These are phyloP conservation scores for Neonectria ditissima DNA, from an alignment of 2,329 filamentous ascomycete genomes.

Conservation along the genomic window DNA sequence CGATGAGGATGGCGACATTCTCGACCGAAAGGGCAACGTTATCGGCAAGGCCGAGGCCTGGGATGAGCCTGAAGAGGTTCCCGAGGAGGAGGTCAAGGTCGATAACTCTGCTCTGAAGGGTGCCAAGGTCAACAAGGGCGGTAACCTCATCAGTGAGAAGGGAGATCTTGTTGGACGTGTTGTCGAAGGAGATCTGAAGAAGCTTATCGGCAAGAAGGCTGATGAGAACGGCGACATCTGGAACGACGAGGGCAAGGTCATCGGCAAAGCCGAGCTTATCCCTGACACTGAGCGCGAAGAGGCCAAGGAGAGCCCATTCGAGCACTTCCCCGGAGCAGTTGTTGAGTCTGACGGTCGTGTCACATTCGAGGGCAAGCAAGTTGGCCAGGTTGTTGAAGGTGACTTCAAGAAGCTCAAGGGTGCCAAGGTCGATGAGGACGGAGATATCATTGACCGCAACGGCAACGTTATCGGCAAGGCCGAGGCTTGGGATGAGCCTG, in stretches of 20 bases:
- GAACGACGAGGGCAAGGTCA: constrained; percentile 75
- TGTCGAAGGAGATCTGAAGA: constrained; percentile 71
- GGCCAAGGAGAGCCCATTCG: constrained; percentile 63
- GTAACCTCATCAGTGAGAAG: constrained; percentile 67
- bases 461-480: constrained; percentile 76
- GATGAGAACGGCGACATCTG: constrained; percentile 78
- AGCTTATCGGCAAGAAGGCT: constrained; percentile 72
- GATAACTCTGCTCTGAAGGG: constrained; percentile 65
- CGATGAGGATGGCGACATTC: constrained; percentile 84
- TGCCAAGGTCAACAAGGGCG: constrained; percentile 69
- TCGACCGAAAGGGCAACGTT: constrained; percentile 77
- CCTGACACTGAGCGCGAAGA: constrained; percentile 66
- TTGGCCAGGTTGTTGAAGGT: constrained; percentile 73
- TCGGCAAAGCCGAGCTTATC: constrained; percentile 73
- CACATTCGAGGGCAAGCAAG: constrained; percentile 62
- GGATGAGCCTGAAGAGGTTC: constrained; percentile 49
- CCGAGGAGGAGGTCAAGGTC: constrained; percentile 38
- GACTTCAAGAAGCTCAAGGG: constrained; percentile 73
- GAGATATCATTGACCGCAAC: constrained; percentile 75
- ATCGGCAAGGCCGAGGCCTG: constrained; percentile 70
- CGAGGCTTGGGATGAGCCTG: constrained; percentile 72
- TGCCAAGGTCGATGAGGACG: constrained; percentile 75
- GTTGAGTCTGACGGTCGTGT: constrained; percentile 67
- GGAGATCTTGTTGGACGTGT: constrained; percentile 71
- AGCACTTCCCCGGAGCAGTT: constrained; percentile 67